A percentile compares a stretch with the other conserved stretches of the same genome.
Conservation (phyloP, 805 yeast species). For the Candida boleticola region DNA sequence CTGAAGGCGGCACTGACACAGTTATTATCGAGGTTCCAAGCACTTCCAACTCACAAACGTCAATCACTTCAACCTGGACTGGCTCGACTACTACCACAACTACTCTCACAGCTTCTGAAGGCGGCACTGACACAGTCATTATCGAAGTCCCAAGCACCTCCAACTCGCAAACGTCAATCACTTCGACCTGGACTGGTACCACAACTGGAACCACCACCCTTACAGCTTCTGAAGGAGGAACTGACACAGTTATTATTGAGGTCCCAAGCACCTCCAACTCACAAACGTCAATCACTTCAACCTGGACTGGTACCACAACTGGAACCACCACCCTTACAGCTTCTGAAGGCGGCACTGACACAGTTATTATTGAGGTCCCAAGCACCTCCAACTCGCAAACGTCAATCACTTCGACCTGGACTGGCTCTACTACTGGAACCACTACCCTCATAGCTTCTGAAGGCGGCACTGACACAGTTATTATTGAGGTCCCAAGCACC, state of each 20-base stretch:
- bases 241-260: slow-evolving; percentile 10
- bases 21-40: neutral
- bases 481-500: slow-evolving; percentile 10
- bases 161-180: slow-evolving; percentile 1
- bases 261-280: no score
- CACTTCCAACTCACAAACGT: neutral
- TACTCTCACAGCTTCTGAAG: neutral
- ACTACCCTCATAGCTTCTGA: slow-evolving; percentile 6
- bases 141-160: slow-evolving; percentile 6
- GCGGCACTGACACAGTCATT: slow-evolving; percentile 5
- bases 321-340: slow-evolving; percentile 7
- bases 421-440: no score
- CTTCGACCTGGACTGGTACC: slow-evolving; percentile 3
- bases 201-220: neutral
- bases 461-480: slow-evolving; percentile 9
- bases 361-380: slow-evolving; percentile 11
- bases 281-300: no score
- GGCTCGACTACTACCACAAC: neutral
- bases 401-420: no score
- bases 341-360: slow-evolving; percentile 7
- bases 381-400: no score
- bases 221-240: slow-evolving; percentile 2
- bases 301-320: no score
- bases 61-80: no score
- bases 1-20: slow-evolving; percentile 2